Base-by-base conservation (phyloP, 192 early-diverging fungal species). In the Geosiphon pyriformis region DNA sequence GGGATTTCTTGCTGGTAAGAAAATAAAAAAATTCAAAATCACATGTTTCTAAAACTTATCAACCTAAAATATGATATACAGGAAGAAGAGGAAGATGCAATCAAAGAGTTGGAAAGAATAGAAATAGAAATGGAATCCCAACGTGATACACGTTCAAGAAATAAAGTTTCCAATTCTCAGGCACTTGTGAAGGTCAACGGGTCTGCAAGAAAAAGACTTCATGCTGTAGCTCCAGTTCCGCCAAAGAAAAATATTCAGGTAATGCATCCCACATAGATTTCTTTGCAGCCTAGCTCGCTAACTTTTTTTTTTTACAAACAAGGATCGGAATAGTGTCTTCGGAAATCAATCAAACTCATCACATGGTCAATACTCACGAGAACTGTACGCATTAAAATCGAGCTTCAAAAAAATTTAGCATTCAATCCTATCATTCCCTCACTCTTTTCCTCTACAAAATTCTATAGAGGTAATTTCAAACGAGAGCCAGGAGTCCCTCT, bases 401-500 rank as follows among this genome's bases (percentile, higher is more conserved):
- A 47, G 26, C 22, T 6, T 34, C 27, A 20, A n/a, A 32, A 8
- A 25, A 20, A 3, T 26, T 20, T 4, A 12, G 2, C 0, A 26
- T 15, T 15, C 15, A 23, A 22, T 25, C 27, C 2, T 22, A 26
- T 8, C 15, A 15, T 22, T 6, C 17, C 2, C 27, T 23, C 20
- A 1, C 46, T 59, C n/a, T 6, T 32, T n/a, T 22, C 32, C 22
- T 31, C 1, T 31, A 35, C 23, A 26, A 55, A 55, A 29, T 11
- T 3, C 20, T 0, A 17, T n/a, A 49, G 29, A 23, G 22, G 37
- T 31, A 15, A 22, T 18, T 7, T n/a, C 20, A 68, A 52, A 46
- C 68, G 70, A n/a, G 59, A 70, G 22, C 67, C 62, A 7, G 68
- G 68, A 37, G n/a, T n/a, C n/a, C n/a, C n/a, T n/a, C n/a, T n/a